These are phyloP conservation scores for Metschnikowia cerradonensis DNA, from an alignment of 805 yeast genomes.

Conservation along the genomic window DNA sequence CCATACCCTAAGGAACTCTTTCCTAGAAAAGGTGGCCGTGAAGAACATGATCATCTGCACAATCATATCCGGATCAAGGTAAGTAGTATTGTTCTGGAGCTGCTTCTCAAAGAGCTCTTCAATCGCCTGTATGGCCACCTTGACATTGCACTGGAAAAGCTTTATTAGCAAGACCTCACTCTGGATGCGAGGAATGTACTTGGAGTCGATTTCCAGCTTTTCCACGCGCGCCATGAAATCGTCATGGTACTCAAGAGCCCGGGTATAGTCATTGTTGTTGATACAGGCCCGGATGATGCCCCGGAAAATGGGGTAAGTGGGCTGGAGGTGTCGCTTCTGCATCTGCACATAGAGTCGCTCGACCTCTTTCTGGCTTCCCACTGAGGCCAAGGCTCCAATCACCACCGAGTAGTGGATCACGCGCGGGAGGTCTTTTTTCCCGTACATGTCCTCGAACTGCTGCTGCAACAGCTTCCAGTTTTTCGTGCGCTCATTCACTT, in stretches of 20 bases:
- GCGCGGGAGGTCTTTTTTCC: slow-evolving; percentile 50
- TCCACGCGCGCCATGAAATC: slow-evolving; percentile 26
- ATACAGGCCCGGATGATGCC: slow-evolving; percentile 45
- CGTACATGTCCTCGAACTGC: slow-evolving; percentile 55
- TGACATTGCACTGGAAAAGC: slow-evolving; percentile 24
- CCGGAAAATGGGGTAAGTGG: slow-evolving; percentile 40
- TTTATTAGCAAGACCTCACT: slow-evolving; percentile 25
- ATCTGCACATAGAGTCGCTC: slow-evolving; percentile 49
- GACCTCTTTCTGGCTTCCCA: slow-evolving; percentile 47
- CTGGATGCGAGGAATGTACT: slow-evolving; percentile 23
- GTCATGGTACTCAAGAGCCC: slow-evolving; percentile 28
- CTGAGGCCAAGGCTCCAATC: slow-evolving; percentile 53
- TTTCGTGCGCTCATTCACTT: slow-evolving; percentile 40
- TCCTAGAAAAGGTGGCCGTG: slow-evolving; percentile 19
- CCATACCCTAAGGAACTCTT: slow-evolving; percentile 19
- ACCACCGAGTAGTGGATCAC: slow-evolving; percentile 55
- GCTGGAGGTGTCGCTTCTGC: slow-evolving; percentile 42
- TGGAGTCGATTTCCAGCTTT: slow-evolving; percentile 9
- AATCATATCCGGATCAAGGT: slow-evolving; percentile 19
- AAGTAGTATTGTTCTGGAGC: slow-evolving; percentile 7
- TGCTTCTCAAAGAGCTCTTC: slow-evolving; percentile 20
- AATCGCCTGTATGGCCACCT: slow-evolving; percentile 26
- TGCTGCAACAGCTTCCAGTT: slow-evolving; percentile 55
- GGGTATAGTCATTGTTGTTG: slow-evolving; percentile 31
- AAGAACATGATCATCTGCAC: slow-evolving; percentile 21